Conservation (phyloP, 75 land plant species). For the Cryptomeria japonica region DNA sequence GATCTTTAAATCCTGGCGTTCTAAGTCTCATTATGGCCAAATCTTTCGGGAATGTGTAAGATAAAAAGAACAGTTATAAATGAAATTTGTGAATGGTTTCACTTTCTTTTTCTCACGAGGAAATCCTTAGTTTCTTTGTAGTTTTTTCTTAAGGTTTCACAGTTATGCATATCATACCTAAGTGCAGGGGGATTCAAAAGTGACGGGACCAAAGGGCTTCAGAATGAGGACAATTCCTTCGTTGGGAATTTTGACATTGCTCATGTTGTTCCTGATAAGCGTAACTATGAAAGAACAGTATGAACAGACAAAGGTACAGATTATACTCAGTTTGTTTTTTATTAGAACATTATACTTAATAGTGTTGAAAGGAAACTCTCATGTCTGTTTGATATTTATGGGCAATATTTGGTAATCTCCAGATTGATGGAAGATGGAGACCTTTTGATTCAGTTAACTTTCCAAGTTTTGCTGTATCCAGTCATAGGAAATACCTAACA, state of each 20-base stretch:
- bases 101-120: not conserved
- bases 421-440: not conserved
- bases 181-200: conserved; percentile 13
- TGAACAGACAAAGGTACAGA: conserved; percentile 6
- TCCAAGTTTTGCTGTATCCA: not conserved
- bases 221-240: conserved; percentile 6
- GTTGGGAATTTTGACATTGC: not conserved
- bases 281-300: conserved; percentile 13
- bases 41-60: conserved; percentile 12
- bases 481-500: conserved; percentile 1
- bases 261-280: conserved; percentile 3
- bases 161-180: not conserved
- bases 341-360: not conserved
- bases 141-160: not conserved
- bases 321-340: not conserved
- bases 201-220: not conserved
- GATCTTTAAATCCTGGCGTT: conserved; percentile 11
- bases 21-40: not conserved
- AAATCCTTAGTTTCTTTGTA: not conserved
- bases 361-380: not conserved
- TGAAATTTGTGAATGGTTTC: not conserved
- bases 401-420: not conserved
- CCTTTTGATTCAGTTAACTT: not conserved
- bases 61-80: not conserved
- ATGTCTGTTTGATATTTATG: not conserved